Evolutionary conservation across 441 rosid genomes (phyloP).

Genomic region (Francoa sonchifolia): DNA sequence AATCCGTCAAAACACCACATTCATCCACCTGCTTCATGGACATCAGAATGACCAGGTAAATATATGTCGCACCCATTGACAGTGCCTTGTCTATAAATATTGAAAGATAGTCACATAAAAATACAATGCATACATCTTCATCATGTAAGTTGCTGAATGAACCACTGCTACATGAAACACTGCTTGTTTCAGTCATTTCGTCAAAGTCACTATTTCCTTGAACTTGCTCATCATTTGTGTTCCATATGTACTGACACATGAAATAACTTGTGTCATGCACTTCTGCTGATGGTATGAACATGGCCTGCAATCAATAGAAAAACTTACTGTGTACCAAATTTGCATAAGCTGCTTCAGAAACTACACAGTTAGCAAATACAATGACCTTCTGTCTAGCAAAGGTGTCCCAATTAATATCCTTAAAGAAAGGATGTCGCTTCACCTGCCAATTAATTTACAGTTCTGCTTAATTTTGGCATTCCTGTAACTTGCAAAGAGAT

Average conservation of each 20-base stretch:
- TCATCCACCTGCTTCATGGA: slow-evolving; percentile 58
- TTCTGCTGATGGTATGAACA: slow-evolving; percentile 86
- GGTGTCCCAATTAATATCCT: slow-evolving; percentile 88
- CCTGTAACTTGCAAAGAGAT: not conserved
- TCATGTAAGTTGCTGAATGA: slow-evolving; percentile 57
- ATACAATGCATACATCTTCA: slow-evolving; percentile 51
- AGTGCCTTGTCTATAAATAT: not conserved
- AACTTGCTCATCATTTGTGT: slow-evolving; percentile 66
- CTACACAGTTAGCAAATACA: not conserved
- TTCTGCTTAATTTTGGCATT: slow-evolving; percentile 15
- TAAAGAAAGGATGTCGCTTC: slow-evolving; percentile 74
- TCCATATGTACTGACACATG: slow-evolving; percentile 90
- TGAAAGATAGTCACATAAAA: slow-evolving; percentile 5
- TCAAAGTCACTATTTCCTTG: slow-evolving; percentile 83
- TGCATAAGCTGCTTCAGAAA: not conserved
- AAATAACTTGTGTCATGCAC: slow-evolving; percentile 84
- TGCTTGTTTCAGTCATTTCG: slow-evolving; percentile 71
- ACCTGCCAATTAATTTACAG: slow-evolving; percentile 35
- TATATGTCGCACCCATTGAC: not conserved
- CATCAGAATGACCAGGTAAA: slow-evolving; percentile 5
- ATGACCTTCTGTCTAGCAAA: slow-evolving; percentile 89
- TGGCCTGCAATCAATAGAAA: slow-evolving; percentile 45
- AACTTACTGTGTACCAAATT: slow-evolving; percentile 8
- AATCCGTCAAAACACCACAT: slow-evolving; percentile 73
- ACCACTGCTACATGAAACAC: slow-evolving; percentile 35